Percentiles rank a stretch among this genome's conserved stretches.
phyloP scores from a whole-genome alignment of 2,329 filamentous ascomycete species.

The Arthrocladium fulminans region DNA sequence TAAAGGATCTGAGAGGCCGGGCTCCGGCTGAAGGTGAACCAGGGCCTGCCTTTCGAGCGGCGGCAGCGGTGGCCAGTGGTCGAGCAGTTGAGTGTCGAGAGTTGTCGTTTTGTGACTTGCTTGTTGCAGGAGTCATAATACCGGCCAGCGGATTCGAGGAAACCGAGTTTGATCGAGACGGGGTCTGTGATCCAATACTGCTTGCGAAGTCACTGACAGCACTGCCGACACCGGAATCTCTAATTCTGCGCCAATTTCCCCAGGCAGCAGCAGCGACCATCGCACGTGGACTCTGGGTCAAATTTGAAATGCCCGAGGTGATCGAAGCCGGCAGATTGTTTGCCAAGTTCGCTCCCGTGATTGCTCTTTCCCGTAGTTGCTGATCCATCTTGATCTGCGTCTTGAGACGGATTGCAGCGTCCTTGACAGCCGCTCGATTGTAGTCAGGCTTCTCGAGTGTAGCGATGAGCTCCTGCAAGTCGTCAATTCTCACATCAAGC shows the following conservation, averaged over 20 bases:
- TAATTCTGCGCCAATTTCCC: conserved; percentile 80
- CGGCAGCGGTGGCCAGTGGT: conserved; percentile 16
- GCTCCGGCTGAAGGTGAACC: conserved; percentile 27
- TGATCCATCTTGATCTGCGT: conserved; percentile 97
- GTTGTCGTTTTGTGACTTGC: conserved; percentile 44
- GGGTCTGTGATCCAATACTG: conserved; percentile 39
- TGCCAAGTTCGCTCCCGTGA: conserved; percentile 57
- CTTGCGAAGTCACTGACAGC: conserved; percentile 26
- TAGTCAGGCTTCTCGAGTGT: conserved; percentile 66
- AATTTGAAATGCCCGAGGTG: conserved; percentile 59
- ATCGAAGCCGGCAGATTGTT: conserved; percentile 59
- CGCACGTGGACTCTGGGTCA: conserved; percentile 67
- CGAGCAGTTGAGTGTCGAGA: conserved; percentile 29
- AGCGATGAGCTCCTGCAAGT: conserved; percentile 83
- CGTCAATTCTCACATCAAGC: conserved; percentile 78
- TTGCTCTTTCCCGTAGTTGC: conserved; percentile 80
- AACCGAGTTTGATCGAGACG: conserved; percentile 46
- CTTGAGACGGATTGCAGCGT: conserved; percentile 84
- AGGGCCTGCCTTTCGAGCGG: conserved; percentile 17
- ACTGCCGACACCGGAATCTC: conserved; percentile 43
- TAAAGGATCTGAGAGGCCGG: conserved; percentile 18
- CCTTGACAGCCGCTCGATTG: conserved; percentile 70
- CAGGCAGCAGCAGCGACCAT: conserved; percentile 92
- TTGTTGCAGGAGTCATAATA: conserved; percentile 74
- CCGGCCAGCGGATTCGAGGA: conserved; percentile 59